Percentiles rank a stretch among this genome's conserved stretches.
Evolutionary conservation across 2,329 filamentous ascomycete genomes (phyloP).

Genomic region (Penicillium sp.): DNA sequence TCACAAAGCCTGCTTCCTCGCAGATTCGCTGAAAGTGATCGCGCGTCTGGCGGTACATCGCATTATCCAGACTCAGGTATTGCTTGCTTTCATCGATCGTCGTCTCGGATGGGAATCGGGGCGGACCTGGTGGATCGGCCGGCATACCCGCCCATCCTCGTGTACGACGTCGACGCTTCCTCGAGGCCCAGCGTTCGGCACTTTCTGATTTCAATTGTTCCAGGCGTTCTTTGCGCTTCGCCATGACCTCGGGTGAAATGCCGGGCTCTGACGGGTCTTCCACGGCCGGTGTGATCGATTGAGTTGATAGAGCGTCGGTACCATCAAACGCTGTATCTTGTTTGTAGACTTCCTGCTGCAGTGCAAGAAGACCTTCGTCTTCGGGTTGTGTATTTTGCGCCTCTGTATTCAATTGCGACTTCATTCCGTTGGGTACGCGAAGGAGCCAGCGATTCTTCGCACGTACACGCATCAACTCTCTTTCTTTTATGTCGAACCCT

Average conservation of each 20-base stretch:
- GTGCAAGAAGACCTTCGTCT: slow-evolving; percentile 42
- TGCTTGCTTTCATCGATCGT: slow-evolving; percentile 78
- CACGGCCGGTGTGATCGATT: slow-evolving; percentile 14
- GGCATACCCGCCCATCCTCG: slow-evolving; percentile 70
- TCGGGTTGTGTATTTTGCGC: slow-evolving; percentile 32
- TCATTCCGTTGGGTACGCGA: slow-evolving; percentile 64
- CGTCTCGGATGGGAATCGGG: slow-evolving; percentile 80
- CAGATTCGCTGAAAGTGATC: slow-evolving; percentile 73
- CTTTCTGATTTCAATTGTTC: slow-evolving; percentile 62
- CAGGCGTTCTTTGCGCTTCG: slow-evolving; percentile 59
- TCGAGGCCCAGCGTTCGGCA: slow-evolving; percentile 63
- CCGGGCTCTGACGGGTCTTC: slow-evolving; percentile 29
- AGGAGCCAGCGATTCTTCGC: slow-evolving; percentile 71
- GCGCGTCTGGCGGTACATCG: slow-evolving; percentile 67
- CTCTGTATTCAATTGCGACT: slow-evolving; percentile 38
- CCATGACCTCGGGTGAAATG: slow-evolving; percentile 53
- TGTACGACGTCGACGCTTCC: slow-evolving; percentile 71
- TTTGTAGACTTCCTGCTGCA: slow-evolving; percentile 47
- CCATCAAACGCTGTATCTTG: slow-evolving; percentile 34
- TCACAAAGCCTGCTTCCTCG: slow-evolving; percentile 66
- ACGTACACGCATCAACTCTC: slow-evolving; percentile 72
- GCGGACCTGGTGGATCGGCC: slow-evolving; percentile 68
- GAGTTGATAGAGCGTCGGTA: slow-evolving; percentile 29
- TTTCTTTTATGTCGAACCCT: slow-evolving; percentile 72
- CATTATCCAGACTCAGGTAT: slow-evolving; percentile 67